Conservation (phyloP, 441 rosid species). For the Populus hybrid region DNA sequence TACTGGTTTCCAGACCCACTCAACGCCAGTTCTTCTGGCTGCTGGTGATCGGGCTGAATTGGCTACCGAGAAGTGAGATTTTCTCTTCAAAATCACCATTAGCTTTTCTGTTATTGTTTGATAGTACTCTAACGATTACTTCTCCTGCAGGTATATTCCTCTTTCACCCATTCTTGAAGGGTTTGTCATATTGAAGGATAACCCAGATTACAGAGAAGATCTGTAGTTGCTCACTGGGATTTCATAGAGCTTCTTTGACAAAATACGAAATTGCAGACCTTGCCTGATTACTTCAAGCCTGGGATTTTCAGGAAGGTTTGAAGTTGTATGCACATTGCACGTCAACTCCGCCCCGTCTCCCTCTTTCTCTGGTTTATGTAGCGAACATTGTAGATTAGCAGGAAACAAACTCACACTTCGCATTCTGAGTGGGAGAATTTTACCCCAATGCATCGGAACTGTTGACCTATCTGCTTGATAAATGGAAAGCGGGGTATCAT, state of each 20-base stretch:
- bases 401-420: neutral
- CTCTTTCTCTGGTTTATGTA: neutral
- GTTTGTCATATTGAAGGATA: constrained; percentile 76
- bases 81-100: neutral
- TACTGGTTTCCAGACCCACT: constrained; percentile 93
- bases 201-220: constrained; percentile 67
- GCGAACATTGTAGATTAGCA: neutral
- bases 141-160: constrained; percentile 66
- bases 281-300: neutral
- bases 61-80: constrained; percentile 84
- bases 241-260: neutral
- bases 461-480: neutral
- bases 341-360: neutral
- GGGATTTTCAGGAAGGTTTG: neutral
- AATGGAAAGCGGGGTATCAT: neutral
- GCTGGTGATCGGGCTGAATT: constrained; percentile 94
- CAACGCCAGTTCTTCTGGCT: constrained; percentile 90
- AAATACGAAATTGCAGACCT: neutral
- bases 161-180: constrained; percentile 93
- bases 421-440: neutral
- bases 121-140: neutral
- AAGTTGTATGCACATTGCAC: neutral
- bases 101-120: neutral
- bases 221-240: constrained; percentile 15
- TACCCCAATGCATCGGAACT: neutral